These are phyloP conservation scores for Dioscorea zingiberensis DNA, from an alignment of 106 monocot genomes.

Conservation along the genomic window DNA sequence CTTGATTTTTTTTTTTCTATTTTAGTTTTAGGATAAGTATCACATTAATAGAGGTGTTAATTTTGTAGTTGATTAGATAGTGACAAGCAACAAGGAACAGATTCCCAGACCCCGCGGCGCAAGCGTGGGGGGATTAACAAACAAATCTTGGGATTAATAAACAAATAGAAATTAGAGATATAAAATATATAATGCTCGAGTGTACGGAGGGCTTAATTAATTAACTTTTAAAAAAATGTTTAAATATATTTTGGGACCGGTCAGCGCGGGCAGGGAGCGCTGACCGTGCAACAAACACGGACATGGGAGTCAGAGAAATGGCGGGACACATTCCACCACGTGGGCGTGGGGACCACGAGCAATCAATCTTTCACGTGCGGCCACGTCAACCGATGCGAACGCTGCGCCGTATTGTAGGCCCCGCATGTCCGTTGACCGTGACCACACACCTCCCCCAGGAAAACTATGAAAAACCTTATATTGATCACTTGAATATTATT, in stretches of 20 bases:
- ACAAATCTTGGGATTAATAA: conserved; percentile 16
- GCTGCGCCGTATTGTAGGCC: conserved; percentile 1
- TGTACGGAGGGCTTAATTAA: background rate
- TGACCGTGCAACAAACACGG: conserved; percentile 4
- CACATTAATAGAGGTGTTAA: too few relatives aligned
- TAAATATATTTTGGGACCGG: background rate
- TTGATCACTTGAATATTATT: too few relatives aligned
- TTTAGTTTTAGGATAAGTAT: too few relatives aligned
- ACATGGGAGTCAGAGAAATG: background rate
- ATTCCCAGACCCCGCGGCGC: conserved; percentile 23
- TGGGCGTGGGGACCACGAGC: background rate
- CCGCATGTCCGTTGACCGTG: conserved; percentile 1
- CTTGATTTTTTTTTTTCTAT: too few relatives aligned
- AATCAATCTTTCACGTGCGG: background rate
- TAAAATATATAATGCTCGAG: background rate
- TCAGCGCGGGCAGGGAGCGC: conserved; percentile 14
- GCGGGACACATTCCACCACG: conserved; percentile 2
- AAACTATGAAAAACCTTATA: too few relatives aligned
- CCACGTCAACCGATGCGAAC: background rate
- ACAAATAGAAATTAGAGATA: background rate
- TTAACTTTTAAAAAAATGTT: background rate
- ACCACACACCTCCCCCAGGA: too few relatives aligned
- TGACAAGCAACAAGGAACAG: background rate
- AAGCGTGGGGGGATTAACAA: conserved; percentile 23
- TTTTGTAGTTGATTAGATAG: too few relatives aligned